Evolutionary conservation across 108 stramenopile genomes (phyloP), one percentile per base, ranked within the genome.

Genomic region (Seminavis robusta): DNA sequence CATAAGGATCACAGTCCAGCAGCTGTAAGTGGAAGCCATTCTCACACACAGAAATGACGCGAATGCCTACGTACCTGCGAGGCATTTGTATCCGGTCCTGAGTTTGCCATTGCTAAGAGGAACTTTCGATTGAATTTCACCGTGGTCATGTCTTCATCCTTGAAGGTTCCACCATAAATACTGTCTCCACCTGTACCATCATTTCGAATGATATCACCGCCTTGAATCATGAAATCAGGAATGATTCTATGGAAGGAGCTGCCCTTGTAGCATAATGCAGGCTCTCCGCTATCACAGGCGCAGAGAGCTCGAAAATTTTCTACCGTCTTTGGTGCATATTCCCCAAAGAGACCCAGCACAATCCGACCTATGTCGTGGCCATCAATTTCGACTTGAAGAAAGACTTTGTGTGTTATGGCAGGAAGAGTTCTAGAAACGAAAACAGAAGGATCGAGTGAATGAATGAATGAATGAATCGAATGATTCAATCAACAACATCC

Each of bases 181-280:
- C 80, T 88, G 61, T 88, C 90, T 45, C 96, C 96, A 32, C 98
- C 98, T 23, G 80, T 92, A 37, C 98, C 98, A 71, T 88, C 94
- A 28, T 79, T 77, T 55, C 90, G 85, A 0, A 86, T 92, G 64
- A 88, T 77, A 51, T 94, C 90, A 41, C 97, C 94, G 38, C 88
- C 90, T 64, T 98, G 97, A 47, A 97, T 63, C 71, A 95, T 73
- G 61, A 98, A 98, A 71, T 92, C 77, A 17, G 98, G 97, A 47
- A 99, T 88, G 67, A 68, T 50, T 38, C 69, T 31, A 59, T 92
- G 90, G 57, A 92, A 85, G 43, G 52, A 74, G 4, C 88, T 63
- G 24, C 68, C 64, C 61, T 69, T 86, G 64, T 90, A 90, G 42
- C 85, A 86, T 4, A 79, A 40, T 54, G 71, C 91, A 25, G 76